phyloP scores from a whole-genome alignment of 768 basidiomycete species.

The Leccinum boreale region DNA sequence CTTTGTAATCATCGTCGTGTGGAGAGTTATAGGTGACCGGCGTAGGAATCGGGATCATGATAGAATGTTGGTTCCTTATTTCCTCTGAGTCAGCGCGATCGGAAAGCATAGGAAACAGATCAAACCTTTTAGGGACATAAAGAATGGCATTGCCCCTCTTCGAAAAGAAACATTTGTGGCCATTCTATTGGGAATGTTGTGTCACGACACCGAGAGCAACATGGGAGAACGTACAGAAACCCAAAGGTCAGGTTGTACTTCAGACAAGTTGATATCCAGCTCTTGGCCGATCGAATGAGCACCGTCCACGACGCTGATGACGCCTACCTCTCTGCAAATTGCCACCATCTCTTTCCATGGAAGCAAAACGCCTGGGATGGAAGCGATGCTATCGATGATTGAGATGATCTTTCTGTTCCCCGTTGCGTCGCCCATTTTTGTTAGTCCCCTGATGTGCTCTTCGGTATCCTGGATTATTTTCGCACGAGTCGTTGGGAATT shows the following conservation, averaged over 20 bases:
- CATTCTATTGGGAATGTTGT: constrained; percentile 46
- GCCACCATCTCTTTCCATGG: constrained; percentile 72
- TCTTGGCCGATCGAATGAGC: constrained; percentile 81
- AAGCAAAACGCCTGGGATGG: constrained; percentile 56
- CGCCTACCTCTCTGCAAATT: constrained; percentile 59
- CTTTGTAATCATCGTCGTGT: constrained; percentile 29
- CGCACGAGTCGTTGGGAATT: constrained; percentile 55
- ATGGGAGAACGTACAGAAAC: constrained; percentile 51
- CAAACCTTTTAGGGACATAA: constrained; percentile 66
- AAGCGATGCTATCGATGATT: constrained; percentile 64
- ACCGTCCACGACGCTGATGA: constrained; percentile 69
- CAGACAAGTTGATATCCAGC: constrained; percentile 52
- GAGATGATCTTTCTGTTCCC: constrained; percentile 52
- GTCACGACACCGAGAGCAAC: not conserved
- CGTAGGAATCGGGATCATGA: constrained; percentile 59
- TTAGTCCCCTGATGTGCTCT: constrained; percentile 33
- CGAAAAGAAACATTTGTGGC: constrained; percentile 81
- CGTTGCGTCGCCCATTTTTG: constrained; percentile 12
- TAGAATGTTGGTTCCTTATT: constrained; percentile 59
- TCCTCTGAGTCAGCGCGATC: not conserved
- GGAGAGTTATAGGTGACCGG: constrained; percentile 51
- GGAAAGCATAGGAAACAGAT: not conserved
- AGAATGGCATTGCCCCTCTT: constrained; percentile 68
- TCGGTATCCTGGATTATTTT: constrained; percentile 51
- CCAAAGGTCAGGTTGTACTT: constrained; percentile 70